Evolutionary conservation across 2,329 filamentous ascomycete genomes (phyloP), one percentile per base, ranked within the genome.

Genomic region (Graphium sp.): DNA sequence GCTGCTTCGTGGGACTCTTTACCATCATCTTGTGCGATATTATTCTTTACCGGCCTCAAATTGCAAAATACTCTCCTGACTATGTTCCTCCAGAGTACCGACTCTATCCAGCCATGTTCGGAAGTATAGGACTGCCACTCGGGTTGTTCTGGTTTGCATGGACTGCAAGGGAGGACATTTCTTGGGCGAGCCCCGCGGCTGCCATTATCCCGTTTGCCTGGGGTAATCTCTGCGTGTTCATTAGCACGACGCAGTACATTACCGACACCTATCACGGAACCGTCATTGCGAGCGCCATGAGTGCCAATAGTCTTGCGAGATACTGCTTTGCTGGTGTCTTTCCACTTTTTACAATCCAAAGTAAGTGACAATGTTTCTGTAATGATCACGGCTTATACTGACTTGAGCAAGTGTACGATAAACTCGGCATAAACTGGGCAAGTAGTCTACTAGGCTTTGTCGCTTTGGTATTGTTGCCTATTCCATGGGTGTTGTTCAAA

Each of bases 81-180:
- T 41, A 43, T 16, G 52, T 59, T 0, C 54, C 55, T 0, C 67
- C 69, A 0, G 69, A 76, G 43, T 52, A 73, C 34, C 52, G 71
- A 0, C 48, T 77, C 8, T 64, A 69, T 33, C 56, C 60, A 1
- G 65, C 66, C 11, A 71, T 74, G 61, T 45, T 70, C 7, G 68
- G 66, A 2, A 62, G 62, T 33, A 24, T 66, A 10, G 58, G 60
- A 0, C 43, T 72, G 6, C 63, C 66, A 1, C 29, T 64, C 1
- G 58, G 58, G 0, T 41, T 74, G 7, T 72, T 73, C 39, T 70
- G 68, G 65, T 70, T 70, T 36, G 66, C 57, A 1, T 74, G 69
- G 69, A 59, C 61, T 2, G 59, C 62, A 1, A 44, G 52, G 5
- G 32, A 37, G 1, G 50, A 49, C 6, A 41, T 62, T 2, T 54